These are phyloP conservation scores for Talaromyces sp. DNA, from an alignment of 2,329 filamentous ascomycete genomes.

Conservation along the genomic window DNA sequence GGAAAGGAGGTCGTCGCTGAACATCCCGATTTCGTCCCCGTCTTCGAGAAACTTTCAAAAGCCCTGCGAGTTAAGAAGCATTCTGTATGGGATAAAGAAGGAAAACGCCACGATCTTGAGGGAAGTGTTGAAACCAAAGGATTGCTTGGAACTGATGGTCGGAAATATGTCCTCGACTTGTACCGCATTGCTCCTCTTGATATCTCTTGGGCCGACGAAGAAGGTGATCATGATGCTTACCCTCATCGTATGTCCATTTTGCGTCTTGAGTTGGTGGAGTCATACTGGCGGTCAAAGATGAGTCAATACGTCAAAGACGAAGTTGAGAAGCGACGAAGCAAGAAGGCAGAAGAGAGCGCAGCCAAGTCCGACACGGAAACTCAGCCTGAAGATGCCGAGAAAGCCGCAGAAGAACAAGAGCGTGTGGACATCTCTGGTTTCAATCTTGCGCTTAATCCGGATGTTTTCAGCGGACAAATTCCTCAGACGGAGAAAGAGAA, in stretches of 20 bases:
- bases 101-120: conserved; percentile 84
- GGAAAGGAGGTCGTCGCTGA: conserved; percentile 93
- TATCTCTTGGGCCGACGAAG: conserved; percentile 84
- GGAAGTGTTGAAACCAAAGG: conserved; percentile 98
- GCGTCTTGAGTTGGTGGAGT: conserved; percentile 83
- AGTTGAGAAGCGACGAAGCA: conserved; percentile 61
- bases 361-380: conserved; percentile 43
- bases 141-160: conserved; percentile 90
- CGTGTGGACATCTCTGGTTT: conserved; percentile 85
- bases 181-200: conserved; percentile 94
- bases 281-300: conserved; percentile 80
- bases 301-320: conserved; percentile 83
- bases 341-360: conserved; percentile 39
- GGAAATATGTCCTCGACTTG: conserved; percentile 95
- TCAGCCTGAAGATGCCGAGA: conserved; percentile 43
- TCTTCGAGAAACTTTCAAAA: conserved; percentile 89
- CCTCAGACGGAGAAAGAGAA: conserved; percentile 91
- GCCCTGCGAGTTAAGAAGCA: conserved; percentile 90
- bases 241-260: conserved; percentile 96
- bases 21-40: conserved; percentile 77
- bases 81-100: conserved; percentile 96
- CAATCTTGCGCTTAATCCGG: conserved; percentile 85
- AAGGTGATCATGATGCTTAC: conserved; percentile 64
- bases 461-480: conserved; percentile 88
- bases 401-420: conserved; percentile 55